Conservation (phyloP, 2,329 filamentous ascomycete genomes). For the Fusarium oligoseptatum region DNA sequence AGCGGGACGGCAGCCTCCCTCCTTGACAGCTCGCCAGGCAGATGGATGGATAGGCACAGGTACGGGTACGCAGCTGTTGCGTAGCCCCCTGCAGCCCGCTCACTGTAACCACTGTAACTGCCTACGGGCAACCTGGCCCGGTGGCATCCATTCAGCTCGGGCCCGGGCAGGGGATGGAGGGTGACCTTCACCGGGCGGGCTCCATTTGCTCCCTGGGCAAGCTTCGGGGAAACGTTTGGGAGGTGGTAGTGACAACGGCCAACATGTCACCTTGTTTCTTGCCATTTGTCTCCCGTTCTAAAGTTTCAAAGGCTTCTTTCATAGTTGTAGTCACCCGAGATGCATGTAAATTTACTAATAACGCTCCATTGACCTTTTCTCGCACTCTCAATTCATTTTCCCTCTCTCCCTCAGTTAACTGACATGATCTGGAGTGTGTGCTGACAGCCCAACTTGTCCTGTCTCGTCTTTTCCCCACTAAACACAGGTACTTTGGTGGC, state of each 20-base stretch:
- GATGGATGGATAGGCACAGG: neutral
- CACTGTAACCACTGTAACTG: constrained; percentile 21
- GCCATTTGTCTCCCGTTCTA: neutral
- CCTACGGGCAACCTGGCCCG: neutral
- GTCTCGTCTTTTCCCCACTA: constrained; percentile 35
- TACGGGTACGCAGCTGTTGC: constrained; percentile 8
- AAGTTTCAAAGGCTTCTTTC: neutral
- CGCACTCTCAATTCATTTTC: neutral
- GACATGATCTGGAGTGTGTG: constrained; percentile 36
- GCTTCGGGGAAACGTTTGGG: neutral
- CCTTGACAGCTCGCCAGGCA: constrained; percentile 3
- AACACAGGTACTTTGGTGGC: constrained; percentile 3
- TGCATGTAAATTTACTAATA: neutral
- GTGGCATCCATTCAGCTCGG: constrained; percentile 20
- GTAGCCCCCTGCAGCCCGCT: constrained; percentile 20
- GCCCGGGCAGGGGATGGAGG: constrained; percentile 1
- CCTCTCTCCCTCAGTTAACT: constrained; percentile 22
- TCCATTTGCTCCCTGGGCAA: neutral
- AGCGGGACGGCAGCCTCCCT: neutral
- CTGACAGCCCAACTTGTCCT: constrained; percentile 27
- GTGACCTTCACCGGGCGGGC: neutral
- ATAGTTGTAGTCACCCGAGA: neutral
- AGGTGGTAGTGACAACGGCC: neutral
- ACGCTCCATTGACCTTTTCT: neutral
- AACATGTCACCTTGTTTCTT: constrained; percentile 4